Evolutionary conservation across 2,329 filamentous ascomycete genomes (phyloP).

Genomic region (Balansia obtecta): DNA sequence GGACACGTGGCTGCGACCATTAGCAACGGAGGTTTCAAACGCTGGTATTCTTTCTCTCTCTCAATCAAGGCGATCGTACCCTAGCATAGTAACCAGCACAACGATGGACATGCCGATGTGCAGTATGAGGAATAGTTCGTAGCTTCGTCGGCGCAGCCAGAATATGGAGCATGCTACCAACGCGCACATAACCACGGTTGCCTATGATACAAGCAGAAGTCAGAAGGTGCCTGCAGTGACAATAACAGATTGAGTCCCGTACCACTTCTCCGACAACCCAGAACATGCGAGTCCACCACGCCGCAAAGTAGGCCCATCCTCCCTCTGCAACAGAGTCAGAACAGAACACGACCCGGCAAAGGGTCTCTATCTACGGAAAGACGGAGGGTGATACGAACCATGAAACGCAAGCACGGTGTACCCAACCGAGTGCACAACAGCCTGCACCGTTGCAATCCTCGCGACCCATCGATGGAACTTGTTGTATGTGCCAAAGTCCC

Average conservation of each 20-base stretch:
- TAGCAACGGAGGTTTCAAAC: background rate
- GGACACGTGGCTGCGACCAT: constrained; percentile 30
- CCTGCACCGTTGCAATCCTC: constrained; percentile 47
- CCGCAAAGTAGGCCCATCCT: constrained; percentile 21
- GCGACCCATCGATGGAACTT: constrained; percentile 57
- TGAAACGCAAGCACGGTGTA: constrained; percentile 37
- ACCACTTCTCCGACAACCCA: constrained; percentile 38
- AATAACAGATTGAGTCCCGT: background rate
- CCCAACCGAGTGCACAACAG: constrained; percentile 47
- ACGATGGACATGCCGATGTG: constrained; percentile 41
- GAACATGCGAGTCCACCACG: constrained; percentile 30
- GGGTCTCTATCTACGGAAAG: background rate
- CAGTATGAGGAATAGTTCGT: constrained; percentile 35
- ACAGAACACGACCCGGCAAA: background rate
- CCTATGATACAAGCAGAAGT: constrained; percentile 20
- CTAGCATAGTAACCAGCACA: constrained; percentile 36
- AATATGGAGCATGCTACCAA: constrained; percentile 35
- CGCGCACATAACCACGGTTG: constrained; percentile 32
- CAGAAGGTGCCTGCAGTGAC: background rate
- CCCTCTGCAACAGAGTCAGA: constrained; percentile 18
- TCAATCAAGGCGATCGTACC: constrained; percentile 22
- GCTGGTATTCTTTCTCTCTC: background rate
- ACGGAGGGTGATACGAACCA: constrained; percentile 12
- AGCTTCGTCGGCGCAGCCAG: constrained; percentile 38
- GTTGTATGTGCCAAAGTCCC: constrained; percentile 55